These are phyloP conservation scores for Fusarium palustre DNA, from an alignment of 2,329 filamentous ascomycete species.

Conservation along the genomic window DNA sequence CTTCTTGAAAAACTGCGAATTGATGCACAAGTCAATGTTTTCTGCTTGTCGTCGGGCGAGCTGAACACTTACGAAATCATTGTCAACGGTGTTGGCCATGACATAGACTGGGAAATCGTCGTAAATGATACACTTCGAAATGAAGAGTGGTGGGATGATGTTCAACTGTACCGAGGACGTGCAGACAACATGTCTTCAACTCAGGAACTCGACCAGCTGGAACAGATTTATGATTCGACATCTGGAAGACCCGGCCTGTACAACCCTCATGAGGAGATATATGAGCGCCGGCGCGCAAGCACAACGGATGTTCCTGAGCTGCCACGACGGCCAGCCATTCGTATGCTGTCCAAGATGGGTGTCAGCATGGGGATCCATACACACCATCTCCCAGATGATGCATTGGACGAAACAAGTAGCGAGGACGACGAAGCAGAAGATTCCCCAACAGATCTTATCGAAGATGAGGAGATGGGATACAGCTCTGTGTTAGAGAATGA, in stretches of 20 bases:
- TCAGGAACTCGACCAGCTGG: conserved; percentile 59
- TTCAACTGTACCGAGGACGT: conserved; percentile 67
- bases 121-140: conserved; percentile 75
- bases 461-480: conserved; percentile 47
- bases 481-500: conserved; percentile 34
- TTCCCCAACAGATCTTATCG: conserved; percentile 48
- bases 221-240: conserved; percentile 59
- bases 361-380: conserved; percentile 81
- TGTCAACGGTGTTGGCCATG: conserved; percentile 73
- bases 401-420: conserved; percentile 60
- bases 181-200: conserved; percentile 54
- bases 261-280: conserved; percentile 55
- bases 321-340: conserved; percentile 69
- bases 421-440: conserved; percentile 52
- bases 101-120: conserved; percentile 66
- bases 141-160: conserved; percentile 86
- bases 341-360: conserved; percentile 65
- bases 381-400: conserved; percentile 73
- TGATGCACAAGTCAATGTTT: conserved; percentile 81
- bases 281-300: conserved; percentile 56
- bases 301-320: conserved; percentile 71
- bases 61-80: conserved; percentile 81
- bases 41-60: conserved; percentile 81
- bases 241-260: conserved; percentile 58
- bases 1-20: conserved; percentile 85